phyloP scores from a whole-genome alignment of 768 basidiomycete species.

The Termitomyces sp. region DNA sequence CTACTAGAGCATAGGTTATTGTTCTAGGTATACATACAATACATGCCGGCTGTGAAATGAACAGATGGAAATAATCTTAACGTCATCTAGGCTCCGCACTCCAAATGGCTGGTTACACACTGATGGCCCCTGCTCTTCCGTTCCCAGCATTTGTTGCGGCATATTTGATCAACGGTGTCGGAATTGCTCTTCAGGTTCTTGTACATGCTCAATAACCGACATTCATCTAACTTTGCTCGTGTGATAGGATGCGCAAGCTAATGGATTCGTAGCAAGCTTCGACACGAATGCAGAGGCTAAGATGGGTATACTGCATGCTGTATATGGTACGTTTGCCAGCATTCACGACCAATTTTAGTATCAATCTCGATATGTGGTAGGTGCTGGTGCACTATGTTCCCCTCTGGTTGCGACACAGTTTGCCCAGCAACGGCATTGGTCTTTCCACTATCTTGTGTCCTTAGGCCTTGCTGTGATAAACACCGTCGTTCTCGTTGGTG shows the following conservation, averaged over 20 bases:
- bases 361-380: constrained; percentile 23
- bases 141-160: constrained; percentile 47
- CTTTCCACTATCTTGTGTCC: constrained; percentile 71
- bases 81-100: constrained; percentile 30
- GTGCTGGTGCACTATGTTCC: constrained; percentile 57
- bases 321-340: constrained; percentile 41
- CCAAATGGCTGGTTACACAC: constrained; percentile 39
- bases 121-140: constrained; percentile 43
- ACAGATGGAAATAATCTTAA: neutral
- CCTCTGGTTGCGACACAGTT: constrained; percentile 85
- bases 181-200: constrained; percentile 27
- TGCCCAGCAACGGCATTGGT: constrained; percentile 59
- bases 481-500: constrained; percentile 38
- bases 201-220: neutral
- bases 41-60: neutral
- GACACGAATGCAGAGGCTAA: constrained; percentile 51
- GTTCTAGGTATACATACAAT: constrained; percentile 20
- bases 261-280: constrained; percentile 60
- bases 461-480: constrained; percentile 62
- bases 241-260: constrained; percentile 67
- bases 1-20: constrained; percentile 14
- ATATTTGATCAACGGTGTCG: constrained; percentile 23
- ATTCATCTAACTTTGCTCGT: neutral
- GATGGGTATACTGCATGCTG: constrained; percentile 65
- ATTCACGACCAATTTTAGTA: neutral